Evolutionary conservation across 768 basidiomycete species (phyloP).

Genomic region (Suillus alpinus): DNA sequence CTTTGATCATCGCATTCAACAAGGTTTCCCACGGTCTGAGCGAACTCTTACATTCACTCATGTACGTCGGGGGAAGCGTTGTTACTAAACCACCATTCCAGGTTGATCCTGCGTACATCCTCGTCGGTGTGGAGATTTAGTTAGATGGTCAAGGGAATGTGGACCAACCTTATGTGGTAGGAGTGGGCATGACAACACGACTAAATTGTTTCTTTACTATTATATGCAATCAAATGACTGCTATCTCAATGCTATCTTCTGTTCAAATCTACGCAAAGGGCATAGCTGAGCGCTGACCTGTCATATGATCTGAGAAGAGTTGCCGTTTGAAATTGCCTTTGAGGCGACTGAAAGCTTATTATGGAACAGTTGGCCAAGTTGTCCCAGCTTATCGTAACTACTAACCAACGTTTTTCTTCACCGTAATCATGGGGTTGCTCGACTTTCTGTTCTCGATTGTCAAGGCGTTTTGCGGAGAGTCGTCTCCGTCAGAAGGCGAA

Average conservation of each 20-base stretch:
- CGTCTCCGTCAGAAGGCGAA: conserved; percentile 11
- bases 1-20: conserved; percentile 78
- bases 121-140: conserved; percentile 84
- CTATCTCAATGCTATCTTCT: neutral
- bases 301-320: neutral
- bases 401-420: neutral
- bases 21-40: conserved; percentile 67
- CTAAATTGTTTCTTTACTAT: neutral
- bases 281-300: neutral
- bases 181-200: neutral
- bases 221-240: neutral
- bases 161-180: neutral
- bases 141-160: conserved; percentile 29
- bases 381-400: neutral
- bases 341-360: neutral
- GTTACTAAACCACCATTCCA: conserved; percentile 79
- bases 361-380: neutral
- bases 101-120: conserved; percentile 72
- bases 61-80: conserved; percentile 89
- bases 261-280: neutral
- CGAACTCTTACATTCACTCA: conserved; percentile 79
- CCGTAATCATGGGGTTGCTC: conserved; percentile 19
- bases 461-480: conserved; percentile 22
- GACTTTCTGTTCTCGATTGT: conserved; percentile 25
- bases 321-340: neutral